Evolutionary conservation across 371 early-diverging fungal species (phyloP).

Genomic region (Rhizopus stolonifer): DNA sequence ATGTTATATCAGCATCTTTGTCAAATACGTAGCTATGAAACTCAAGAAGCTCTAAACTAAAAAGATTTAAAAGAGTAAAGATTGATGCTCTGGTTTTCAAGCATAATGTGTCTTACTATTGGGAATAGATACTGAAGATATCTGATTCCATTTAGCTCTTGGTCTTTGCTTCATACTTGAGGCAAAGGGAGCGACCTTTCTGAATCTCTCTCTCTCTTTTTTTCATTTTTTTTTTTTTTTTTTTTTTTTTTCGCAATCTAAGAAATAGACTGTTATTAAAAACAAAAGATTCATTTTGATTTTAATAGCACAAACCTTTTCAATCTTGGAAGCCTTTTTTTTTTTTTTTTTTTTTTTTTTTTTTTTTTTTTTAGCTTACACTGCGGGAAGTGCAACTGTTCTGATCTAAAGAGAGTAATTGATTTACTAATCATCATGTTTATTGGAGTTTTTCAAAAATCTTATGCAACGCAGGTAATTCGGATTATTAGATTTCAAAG

Average conservation of each 20-base stretch:
- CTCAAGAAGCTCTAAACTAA: constrained; percentile 4
- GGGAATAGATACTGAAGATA: background rate
- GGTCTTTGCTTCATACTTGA: constrained; percentile 93
- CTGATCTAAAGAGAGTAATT: no score
- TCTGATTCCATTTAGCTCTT: background rate
- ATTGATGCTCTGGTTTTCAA: background rate
- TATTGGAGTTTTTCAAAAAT: no score
- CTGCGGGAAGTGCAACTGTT: no score
- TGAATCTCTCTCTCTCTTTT: no score
- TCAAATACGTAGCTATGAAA: constrained; percentile 1
- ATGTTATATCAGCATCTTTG: constrained; percentile 5
- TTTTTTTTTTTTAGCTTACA: no score
- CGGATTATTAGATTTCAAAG: no score
- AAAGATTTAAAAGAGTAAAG: constrained; percentile 1
- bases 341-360: no score
- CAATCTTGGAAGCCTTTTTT: background rate
- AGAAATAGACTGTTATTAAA: constrained; percentile 1
- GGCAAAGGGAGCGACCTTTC: constrained; percentile 70
- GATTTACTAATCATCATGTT: no score
- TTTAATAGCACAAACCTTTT: background rate
- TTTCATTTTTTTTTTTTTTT: no score
- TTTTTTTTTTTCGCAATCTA: background rate
- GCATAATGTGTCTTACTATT: background rate
- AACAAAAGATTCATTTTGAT: background rate
- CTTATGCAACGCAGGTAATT: no score